phyloP scores from a whole-genome alignment of 768 basidiomycete genomes.

The Pulveroboletus sp. region DNA sequence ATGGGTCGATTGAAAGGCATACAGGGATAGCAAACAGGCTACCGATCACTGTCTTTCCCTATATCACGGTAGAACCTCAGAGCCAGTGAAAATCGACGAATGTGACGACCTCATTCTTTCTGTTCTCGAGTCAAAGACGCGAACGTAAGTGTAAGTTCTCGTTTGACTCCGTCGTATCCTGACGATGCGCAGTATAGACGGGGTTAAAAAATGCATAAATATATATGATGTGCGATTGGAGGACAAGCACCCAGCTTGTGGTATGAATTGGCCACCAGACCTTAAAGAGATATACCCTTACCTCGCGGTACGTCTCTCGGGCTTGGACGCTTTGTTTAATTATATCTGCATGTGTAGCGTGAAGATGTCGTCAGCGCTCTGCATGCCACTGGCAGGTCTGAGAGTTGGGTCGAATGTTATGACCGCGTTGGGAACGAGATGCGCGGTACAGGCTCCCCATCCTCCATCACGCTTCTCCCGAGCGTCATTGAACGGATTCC shows the following conservation, averaged over 20 bases:
- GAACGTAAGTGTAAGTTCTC: slow-evolving; percentile 18
- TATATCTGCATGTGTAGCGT: slow-evolving; percentile 46
- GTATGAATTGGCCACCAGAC: slow-evolving; percentile 97
- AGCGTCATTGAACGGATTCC: slow-evolving; percentile 73
- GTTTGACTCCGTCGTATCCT: background rate
- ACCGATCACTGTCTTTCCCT: slow-evolving; percentile 58
- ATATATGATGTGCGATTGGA: slow-evolving; percentile 93
- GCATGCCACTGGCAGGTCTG: slow-evolving; percentile 73
- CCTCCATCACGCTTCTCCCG: slow-evolving; percentile 76
- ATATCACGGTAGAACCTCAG: slow-evolving; percentile 39
- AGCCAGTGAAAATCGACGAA: slow-evolving; percentile 49
- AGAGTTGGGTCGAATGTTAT: slow-evolving; percentile 87
- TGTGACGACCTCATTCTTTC: slow-evolving; percentile 60
- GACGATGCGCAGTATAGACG: slow-evolving; percentile 52
- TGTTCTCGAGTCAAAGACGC: slow-evolving; percentile 31
- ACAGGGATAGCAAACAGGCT: slow-evolving; percentile 51
- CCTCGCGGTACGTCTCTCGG: slow-evolving; percentile 59
- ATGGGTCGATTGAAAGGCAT: slow-evolving; percentile 41
- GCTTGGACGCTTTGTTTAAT: background rate
- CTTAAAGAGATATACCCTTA: slow-evolving; percentile 71
- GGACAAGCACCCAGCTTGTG: slow-evolving; percentile 83
- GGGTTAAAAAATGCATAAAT: slow-evolving; percentile 77
- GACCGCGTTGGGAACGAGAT: slow-evolving; percentile 62
- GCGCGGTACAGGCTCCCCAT: slow-evolving; percentile 48
- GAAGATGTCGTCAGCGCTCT: slow-evolving; percentile 76